phyloP scores from a whole-genome alignment of 805 yeast species.

The Starmerella sirachaensis region DNA sequence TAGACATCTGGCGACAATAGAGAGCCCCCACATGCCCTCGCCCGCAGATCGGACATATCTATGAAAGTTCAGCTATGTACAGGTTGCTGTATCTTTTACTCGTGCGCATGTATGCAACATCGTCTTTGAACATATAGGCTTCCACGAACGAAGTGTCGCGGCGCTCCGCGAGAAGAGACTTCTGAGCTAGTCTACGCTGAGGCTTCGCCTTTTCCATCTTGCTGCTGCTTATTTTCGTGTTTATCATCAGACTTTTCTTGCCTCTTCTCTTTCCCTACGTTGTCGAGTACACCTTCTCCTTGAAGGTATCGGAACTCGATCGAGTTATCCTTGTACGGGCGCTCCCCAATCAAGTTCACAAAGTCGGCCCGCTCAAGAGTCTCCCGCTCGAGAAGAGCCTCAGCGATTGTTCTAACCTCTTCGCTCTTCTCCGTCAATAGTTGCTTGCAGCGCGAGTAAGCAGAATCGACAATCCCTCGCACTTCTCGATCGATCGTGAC shows the following conservation, averaged over 20 bases:
- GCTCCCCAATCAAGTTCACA: conserved; percentile 74
- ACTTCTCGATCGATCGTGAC: conserved; percentile 72
- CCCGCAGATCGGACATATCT: too few species aligned
- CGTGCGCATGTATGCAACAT: too few species aligned
- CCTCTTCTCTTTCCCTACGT: conserved; percentile 5
- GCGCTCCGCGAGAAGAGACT: too few species aligned
- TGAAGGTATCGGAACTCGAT: conserved; percentile 24
- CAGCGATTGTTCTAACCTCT: conserved; percentile 77
- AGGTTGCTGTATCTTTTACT: too few species aligned
- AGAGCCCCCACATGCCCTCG: too few species aligned
- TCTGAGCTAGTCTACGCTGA: too few species aligned
- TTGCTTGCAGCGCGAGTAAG: conserved; percentile 58
- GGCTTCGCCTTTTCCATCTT: neutral
- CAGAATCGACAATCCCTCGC: conserved; percentile 59
- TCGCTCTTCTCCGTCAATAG: conserved; percentile 57
- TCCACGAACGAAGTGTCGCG: too few species aligned
- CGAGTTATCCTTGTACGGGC: conserved; percentile 53
- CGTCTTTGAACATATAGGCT: too few species aligned
- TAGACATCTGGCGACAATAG: too few species aligned
- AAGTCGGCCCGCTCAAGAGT: conserved; percentile 89
- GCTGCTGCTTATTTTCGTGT: conserved; percentile 1
- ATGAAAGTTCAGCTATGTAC: too few species aligned
- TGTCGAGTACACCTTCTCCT: conserved; percentile 23
- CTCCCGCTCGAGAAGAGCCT: conserved; percentile 74
- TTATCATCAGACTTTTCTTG: conserved; percentile 1